These are phyloP conservation scores for Aphanomyces cochlioides DNA, from an alignment of 352 stramenopile species.

Conservation along the genomic window DNA sequence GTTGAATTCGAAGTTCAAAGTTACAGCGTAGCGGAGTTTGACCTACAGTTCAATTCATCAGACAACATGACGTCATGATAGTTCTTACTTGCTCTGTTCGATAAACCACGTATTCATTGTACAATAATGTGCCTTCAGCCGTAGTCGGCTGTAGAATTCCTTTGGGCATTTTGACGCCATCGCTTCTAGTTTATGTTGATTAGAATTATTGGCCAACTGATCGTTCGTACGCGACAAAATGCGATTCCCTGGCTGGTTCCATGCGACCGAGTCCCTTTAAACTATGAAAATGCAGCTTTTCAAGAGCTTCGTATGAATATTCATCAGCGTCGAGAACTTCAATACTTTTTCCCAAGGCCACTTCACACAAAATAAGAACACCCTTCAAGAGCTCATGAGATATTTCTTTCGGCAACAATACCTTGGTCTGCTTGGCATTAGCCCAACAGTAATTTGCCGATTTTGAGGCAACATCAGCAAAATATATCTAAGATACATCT, in stretches of 20 bases:
- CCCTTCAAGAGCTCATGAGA: slow-evolving; percentile 31
- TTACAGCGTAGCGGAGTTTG: no score
- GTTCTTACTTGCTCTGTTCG: slow-evolving; percentile 51
- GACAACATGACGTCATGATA: no score
- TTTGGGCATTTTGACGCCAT: slow-evolving; percentile 52
- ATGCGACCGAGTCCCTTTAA: slow-evolving; percentile 54
- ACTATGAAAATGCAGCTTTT: slow-evolving; percentile 44
- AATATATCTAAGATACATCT: slow-evolving; percentile 59
- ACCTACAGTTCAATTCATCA: no score
- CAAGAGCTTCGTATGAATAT: slow-evolving; percentile 46
- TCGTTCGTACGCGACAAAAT: slow-evolving; percentile 42
- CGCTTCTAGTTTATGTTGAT: slow-evolving; percentile 32
- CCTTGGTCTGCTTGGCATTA: slow-evolving; percentile 52
- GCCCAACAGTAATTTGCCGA: slow-evolving; percentile 81
- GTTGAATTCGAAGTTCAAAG: no score
- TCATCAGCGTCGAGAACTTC: slow-evolving; percentile 51
- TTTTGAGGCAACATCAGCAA: slow-evolving; percentile 79
- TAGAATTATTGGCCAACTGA: neutral
- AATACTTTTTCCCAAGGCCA: slow-evolving; percentile 52
- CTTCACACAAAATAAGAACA: slow-evolving; percentile 61
- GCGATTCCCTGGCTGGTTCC: slow-evolving; percentile 42
- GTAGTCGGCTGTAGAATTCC: slow-evolving; percentile 53
- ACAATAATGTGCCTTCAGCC: slow-evolving; percentile 50
- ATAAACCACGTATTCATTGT: slow-evolving; percentile 79
- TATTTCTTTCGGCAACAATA: neutral